These are phyloP conservation scores for Clonostachys rhizophaga DNA, from an alignment of 2,329 filamentous ascomycete genomes.

Conservation along the genomic window DNA sequence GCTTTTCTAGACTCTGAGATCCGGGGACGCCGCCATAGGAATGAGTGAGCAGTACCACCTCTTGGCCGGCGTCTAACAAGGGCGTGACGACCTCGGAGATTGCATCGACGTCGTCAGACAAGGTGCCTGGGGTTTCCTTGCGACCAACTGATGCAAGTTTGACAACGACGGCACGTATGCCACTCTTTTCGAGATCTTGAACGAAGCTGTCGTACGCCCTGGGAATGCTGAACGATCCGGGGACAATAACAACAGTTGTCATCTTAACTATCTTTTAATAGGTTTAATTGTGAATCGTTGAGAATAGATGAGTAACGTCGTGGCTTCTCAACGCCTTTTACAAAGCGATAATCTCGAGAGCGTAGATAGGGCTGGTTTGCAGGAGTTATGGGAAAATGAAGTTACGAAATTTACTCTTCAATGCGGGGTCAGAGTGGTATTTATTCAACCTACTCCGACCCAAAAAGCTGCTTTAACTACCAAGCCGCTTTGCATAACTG, in stretches of 20 bases:
- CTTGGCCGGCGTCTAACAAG: constrained; percentile 24
- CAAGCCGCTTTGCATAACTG: too few relatives aligned
- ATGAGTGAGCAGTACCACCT: constrained; percentile 30
- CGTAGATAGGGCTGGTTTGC: too few relatives aligned
- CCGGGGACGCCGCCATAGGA: constrained; percentile 29
- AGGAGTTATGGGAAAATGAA: too few relatives aligned
- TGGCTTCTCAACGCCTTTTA: too few relatives aligned
- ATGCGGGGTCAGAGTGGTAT: too few relatives aligned
- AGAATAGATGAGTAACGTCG: too few relatives aligned
- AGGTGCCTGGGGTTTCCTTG: constrained; percentile 3
- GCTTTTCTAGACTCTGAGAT: constrained; percentile 19
- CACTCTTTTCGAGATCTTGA: not conserved
- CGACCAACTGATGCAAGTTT: not conserved
- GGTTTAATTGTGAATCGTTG: too few relatives aligned
- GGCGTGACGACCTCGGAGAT: constrained; percentile 17
- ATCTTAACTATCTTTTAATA: not conserved
- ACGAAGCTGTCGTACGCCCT: not conserved
- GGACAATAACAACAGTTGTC: not conserved
- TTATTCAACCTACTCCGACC: too few relatives aligned
- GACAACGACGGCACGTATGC: not conserved
- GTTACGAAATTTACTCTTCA: too few relatives aligned
- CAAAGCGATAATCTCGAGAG: too few relatives aligned
- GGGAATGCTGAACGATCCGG: not conserved
- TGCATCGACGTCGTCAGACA: constrained; percentile 21
- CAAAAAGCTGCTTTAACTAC: too few relatives aligned